Conservation (phyloP, 2,329 filamentous ascomycete genomes). For the Talaromyces albobiverticillius region DNA sequence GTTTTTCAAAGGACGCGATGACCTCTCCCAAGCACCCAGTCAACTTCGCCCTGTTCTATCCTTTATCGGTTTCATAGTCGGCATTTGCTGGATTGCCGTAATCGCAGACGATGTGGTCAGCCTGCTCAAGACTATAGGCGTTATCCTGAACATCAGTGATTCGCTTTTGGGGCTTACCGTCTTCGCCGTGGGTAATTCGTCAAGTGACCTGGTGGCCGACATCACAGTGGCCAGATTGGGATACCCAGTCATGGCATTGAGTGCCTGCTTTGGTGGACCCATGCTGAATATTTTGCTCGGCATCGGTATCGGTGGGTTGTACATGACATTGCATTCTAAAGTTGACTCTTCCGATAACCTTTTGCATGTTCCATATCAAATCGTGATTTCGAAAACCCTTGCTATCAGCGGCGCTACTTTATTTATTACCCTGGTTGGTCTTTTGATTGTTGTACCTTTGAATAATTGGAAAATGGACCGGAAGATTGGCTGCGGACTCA, state of each 20-base stretch:
- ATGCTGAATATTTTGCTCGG: conserved; percentile 97
- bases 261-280: conserved; percentile 95
- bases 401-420: conserved; percentile 83
- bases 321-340: conserved; percentile 62
- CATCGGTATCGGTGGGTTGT: conserved; percentile 85
- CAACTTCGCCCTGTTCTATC: conserved; percentile 76
- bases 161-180: conserved; percentile 92
- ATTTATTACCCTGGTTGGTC: conserved; percentile 71
- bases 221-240: conserved; percentile 91
- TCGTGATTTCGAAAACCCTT: conserved; percentile 80
- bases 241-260: conserved; percentile 92
- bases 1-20: conserved; percentile 53
- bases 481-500: conserved; percentile 75
- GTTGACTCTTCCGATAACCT: neutral
- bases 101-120: conserved; percentile 95
- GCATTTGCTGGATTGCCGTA: conserved; percentile 93
- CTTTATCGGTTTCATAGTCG: conserved; percentile 84
- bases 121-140: conserved; percentile 86
- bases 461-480: conserved; percentile 84
- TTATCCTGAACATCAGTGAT: conserved; percentile 89
- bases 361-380: conserved; percentile 60
- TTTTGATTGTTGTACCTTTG: conserved; percentile 77
- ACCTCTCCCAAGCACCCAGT: conserved; percentile 59
- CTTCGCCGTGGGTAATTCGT: conserved; percentile 92
- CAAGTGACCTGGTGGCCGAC: conserved; percentile 91